These are phyloP conservation scores for Aspergillus sp. DNA, from an alignment of 2,329 filamentous ascomycete species.

Conservation along the genomic window DNA sequence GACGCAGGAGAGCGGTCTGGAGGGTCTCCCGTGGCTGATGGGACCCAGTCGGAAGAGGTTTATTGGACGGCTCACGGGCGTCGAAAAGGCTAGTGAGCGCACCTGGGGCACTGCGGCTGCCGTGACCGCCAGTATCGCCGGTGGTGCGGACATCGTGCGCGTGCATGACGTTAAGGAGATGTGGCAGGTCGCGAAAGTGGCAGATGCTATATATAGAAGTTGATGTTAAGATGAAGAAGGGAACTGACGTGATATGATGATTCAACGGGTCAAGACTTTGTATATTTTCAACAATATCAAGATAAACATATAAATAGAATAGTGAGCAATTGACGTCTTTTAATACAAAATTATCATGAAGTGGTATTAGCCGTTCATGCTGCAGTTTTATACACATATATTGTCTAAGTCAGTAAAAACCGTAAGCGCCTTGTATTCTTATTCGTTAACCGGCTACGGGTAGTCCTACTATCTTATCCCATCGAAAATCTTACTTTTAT, in stretches of 20 bases:
- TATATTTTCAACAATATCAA: conserved; percentile 25
- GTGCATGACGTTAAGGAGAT: conserved; percentile 92
- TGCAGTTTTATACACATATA: no score
- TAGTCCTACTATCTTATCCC: no score
- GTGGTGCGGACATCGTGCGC: conserved; percentile 86
- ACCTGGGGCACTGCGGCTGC: conserved; percentile 85
- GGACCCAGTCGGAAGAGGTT: conserved; percentile 89
- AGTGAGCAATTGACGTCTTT: neutral
- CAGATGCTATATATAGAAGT: conserved; percentile 82
- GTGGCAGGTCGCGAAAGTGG: conserved; percentile 78
- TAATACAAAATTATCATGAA: neutral
- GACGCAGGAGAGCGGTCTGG: conserved; percentile 26
- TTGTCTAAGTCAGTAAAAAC: no score
- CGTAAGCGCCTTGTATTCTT: no score
- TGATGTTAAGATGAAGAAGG: conserved; percentile 1
- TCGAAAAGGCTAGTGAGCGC: conserved; percentile 67
- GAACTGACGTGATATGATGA: neutral
- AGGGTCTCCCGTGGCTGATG: conserved; percentile 81
- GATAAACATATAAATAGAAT: neutral
- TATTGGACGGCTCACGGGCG: conserved; percentile 77
- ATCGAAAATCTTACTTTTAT: no score
- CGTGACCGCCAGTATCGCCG: conserved; percentile 78
- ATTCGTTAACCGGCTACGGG: no score
- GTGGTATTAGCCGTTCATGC: neutral
- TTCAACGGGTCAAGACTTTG: neutral